These are phyloP conservation scores for Grifola frondosa DNA, from an alignment of 1,284 basidiomycete species.

Conservation along the genomic window DNA sequence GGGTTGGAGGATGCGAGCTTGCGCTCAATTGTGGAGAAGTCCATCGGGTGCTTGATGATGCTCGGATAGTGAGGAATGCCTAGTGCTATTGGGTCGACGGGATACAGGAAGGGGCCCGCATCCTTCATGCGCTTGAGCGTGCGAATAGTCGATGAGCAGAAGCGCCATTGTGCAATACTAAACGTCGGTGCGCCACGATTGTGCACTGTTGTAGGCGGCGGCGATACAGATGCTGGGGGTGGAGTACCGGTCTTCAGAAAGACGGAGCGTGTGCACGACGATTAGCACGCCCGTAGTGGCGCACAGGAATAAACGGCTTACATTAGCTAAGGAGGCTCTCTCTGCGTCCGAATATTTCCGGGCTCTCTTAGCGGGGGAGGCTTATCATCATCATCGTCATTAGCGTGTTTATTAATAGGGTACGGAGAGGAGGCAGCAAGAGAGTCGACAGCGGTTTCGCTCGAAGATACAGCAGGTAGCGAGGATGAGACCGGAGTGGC, in stretches of 20 bases:
- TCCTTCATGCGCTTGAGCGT: conserved; percentile 88
- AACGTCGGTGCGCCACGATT: conserved; percentile 44
- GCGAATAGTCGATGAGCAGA: conserved; percentile 78
- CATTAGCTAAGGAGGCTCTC: conserved; percentile 57
- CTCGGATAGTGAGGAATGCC: conserved; percentile 90
- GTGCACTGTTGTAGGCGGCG: conserved; percentile 18
- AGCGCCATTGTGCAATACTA: conserved; percentile 74
- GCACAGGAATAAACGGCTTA: conserved; percentile 52
- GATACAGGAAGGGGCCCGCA: conserved; percentile 77
- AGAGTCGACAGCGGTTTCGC: conserved; percentile 38
- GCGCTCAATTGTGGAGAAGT: conserved; percentile 90
- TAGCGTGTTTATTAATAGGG: conserved; percentile 39
- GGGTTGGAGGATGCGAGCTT: conserved; percentile 83
- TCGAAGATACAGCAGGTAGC: conserved; percentile 32
- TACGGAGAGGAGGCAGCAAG: conserved; percentile 42
- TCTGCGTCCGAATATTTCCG: conserved; percentile 55
- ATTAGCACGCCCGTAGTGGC: conserved; percentile 58
- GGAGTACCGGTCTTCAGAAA: conserved; percentile 69
- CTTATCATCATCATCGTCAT: conserved; percentile 49
- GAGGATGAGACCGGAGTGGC: conserved; percentile 32
- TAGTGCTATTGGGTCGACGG: conserved; percentile 90
- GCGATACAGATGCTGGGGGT: conserved; percentile 43
- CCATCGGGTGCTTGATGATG: conserved; percentile 92
- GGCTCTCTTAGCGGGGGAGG: conserved; percentile 70
- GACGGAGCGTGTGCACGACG: conserved; percentile 28